Evolutionary conservation across 2,329 filamentous ascomycete genomes (phyloP), one percentile per base, ranked within the genome.

Genomic region (Falciphora oryzae): DNA sequence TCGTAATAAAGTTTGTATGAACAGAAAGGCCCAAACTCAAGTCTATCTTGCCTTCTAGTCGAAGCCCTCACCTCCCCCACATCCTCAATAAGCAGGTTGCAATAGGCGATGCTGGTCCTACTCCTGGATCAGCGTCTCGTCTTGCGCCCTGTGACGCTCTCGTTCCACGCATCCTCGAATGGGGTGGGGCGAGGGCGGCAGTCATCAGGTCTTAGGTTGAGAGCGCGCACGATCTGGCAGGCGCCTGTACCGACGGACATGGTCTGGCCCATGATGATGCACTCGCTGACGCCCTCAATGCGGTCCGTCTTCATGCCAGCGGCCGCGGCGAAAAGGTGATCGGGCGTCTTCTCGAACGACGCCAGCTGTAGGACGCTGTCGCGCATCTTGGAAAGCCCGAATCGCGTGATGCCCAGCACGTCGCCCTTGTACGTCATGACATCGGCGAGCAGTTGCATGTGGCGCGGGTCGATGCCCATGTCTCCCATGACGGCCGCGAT

Each of bases 381-480:
- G 63, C 95, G 85, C 90, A 97, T 98, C 82, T 98, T 99, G 65
- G 93, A 91, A 31, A 99, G 83, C 63, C 95, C 95, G 76, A 98
- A 98, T 38, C 95, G 89, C 2, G 95, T 99, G 74, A 99, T 99
- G 63, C 95, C 95, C 25, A 97, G 84, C 0, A 99, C 91, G 70
- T 98, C 94, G 62, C 95, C 95, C 80, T 97, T 98, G 83, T 94
- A 98, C 0, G 95, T 98, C 95, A 99, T 99, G 64, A 97, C 93
- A 73, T 99, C 95, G 14, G 95, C 94, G 1, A 99, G 86, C 25
- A 99, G 85, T 75, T 97, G 90, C 93, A 99, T 98, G 79, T 99
- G 95, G 65, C 95, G 91, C 59, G 93, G 94, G 77, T 99, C 95
- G 72, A 99, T 98, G 76, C 87, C 88, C 93, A 99, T 97, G 74